Base-by-base conservation (phyloP, 441 rosid species). In the Pelargonium cotyledonis region DNA sequence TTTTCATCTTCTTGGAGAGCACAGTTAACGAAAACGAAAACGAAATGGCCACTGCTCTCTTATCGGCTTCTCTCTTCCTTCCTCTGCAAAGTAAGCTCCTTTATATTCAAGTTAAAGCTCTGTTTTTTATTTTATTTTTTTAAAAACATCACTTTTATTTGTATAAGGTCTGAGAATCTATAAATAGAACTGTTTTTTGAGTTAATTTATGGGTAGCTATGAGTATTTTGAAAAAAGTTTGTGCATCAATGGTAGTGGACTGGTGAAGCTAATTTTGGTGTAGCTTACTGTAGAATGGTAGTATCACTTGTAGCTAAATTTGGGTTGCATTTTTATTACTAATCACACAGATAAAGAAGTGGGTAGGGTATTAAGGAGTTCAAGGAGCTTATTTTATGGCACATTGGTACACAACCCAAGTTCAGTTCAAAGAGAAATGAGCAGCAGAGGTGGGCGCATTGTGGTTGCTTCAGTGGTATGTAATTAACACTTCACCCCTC, bases 21-120 rank as follows among this genome's bases (percentile, higher is more conserved):
- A 7, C 62, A 16, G 57, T 75, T 70, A 23, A 31, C 15, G 65
- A 51, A 31, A 76, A 68, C 60, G 57, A 65, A 67, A 57, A 51
- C 80, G 68, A 68, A 66, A 88, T 83, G 90, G 85, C 85, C 12
- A 65, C 72, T 46, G 70, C 80, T 63, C 78, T 85, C 76, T 68
- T 82, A 70, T 74, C 88, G 40, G 62, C 77, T 49, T 41, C 81
- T 53, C 65, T 81, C 71, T 63, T 75, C 75, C 74, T 80, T 65
- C 76, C 83, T 77, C 81, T 77, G 58, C 76, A 72, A 57, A 70
- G 88, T 85, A 76, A 75, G 82, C 64, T 51, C 55, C 31, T 73
- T 66, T 31, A 6, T 31, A 15, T 16, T 47, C 63, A 8, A 5
- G 71, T 40, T 51, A 10, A 26, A 29, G 29, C 64, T 49, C 9